phyloP scores from a whole-genome alignment of 495 filamentous ascomycete genomes.

The Pseudomonodictys pantanalensis region DNA sequence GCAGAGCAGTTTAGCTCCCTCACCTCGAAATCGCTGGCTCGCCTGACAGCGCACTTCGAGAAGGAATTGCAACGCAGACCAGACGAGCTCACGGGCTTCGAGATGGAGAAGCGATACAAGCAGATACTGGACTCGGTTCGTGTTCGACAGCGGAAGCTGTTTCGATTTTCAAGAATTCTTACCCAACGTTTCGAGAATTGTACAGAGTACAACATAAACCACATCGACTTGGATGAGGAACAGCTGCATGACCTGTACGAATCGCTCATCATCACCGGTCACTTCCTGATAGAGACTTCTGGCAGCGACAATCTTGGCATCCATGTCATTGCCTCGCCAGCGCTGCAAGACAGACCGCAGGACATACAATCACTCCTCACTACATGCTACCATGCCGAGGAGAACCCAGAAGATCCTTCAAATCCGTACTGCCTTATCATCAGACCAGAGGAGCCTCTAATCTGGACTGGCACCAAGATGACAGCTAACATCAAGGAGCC shows the following conservation, averaged over 20 bases:
- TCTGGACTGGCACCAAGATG: conserved; percentile 79
- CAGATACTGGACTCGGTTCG: conserved; percentile 91
- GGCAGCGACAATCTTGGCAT: conserved; percentile 66
- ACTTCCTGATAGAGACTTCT: conserved; percentile 74
- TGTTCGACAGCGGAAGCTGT: conserved; percentile 84
- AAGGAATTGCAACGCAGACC: conserved; percentile 78
- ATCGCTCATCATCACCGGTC: conserved; percentile 75
- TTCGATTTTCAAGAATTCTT: conserved; percentile 81
- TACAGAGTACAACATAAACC: conserved; percentile 82
- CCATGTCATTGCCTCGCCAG: conserved; percentile 80
- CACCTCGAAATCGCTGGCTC: conserved; percentile 83
- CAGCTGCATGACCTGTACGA: conserved; percentile 72
- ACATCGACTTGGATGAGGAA: conserved; percentile 51
- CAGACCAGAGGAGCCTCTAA: conserved; percentile 71
- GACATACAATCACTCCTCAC: conserved; percentile 83
- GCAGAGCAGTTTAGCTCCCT: conserved; percentile 96
- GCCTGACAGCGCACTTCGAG: conserved; percentile 87
- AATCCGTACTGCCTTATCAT: conserved; percentile 82
- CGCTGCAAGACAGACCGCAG: conserved; percentile 65
- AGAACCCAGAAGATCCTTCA: conserved; percentile 63
- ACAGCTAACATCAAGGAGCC: conserved; percentile 69
- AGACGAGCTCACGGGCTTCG: conserved; percentile 69
- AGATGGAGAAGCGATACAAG: conserved; percentile 97
- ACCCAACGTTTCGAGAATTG: conserved; percentile 93
- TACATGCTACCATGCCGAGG: conserved; percentile 80